Conservation (phyloP, 495 filamentous ascomycete genomes). For the Parmelia sp. region DNA sequence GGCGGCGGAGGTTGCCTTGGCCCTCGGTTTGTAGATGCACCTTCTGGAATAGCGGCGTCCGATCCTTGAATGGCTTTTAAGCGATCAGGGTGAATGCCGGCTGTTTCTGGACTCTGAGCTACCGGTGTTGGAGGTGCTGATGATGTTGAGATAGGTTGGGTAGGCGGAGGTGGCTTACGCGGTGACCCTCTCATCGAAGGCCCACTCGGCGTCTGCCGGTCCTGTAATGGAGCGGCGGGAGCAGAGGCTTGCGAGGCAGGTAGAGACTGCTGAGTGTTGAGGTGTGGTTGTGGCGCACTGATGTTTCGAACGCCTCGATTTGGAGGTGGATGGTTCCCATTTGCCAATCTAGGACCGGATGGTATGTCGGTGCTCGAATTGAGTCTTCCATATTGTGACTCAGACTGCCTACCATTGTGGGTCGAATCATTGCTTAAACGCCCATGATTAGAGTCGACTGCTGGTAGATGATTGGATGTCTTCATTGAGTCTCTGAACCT, state of each 20-base stretch:
- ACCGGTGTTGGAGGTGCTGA: slow-evolving; percentile 19
- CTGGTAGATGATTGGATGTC: slow-evolving; percentile 6
- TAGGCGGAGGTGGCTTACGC: slow-evolving; percentile 17
- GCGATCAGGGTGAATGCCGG: slow-evolving; percentile 28
- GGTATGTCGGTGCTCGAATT: slow-evolving; percentile 26
- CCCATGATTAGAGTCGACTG: slow-evolving; percentile 24
- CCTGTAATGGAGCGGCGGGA: slow-evolving; percentile 12
- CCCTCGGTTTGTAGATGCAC: slow-evolving; percentile 15
- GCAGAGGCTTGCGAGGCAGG: slow-evolving; percentile 1
- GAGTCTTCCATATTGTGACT: slow-evolving; percentile 28
- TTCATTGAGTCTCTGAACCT: slow-evolving; percentile 25
- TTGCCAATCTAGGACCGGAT: slow-evolving; percentile 26
- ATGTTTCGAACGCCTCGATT: slow-evolving; percentile 22
- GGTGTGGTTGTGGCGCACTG: slow-evolving; percentile 22
- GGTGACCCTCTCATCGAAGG: slow-evolving; percentile 22
- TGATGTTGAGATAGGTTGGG: slow-evolving; percentile 9
- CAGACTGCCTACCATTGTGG: slow-evolving; percentile 19
- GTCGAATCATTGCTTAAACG: slow-evolving; percentile 25
- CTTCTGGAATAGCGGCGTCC: slow-evolving; percentile 8
- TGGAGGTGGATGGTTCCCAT: slow-evolving; percentile 23
- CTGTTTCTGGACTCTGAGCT: slow-evolving; percentile 20
- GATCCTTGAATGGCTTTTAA: slow-evolving; percentile 27
- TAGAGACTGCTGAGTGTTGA: slow-evolving; percentile 16
- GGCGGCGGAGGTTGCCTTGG: slow-evolving; percentile 19
- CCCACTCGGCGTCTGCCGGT: slow-evolving; percentile 24